Percentiles rank a stretch among this genome's conserved stretches.
These are phyloP conservation scores for Kurtzmaniella quercitrusa DNA, from an alignment of 1,139 yeast genomes.

Conservation along the genomic window DNA sequence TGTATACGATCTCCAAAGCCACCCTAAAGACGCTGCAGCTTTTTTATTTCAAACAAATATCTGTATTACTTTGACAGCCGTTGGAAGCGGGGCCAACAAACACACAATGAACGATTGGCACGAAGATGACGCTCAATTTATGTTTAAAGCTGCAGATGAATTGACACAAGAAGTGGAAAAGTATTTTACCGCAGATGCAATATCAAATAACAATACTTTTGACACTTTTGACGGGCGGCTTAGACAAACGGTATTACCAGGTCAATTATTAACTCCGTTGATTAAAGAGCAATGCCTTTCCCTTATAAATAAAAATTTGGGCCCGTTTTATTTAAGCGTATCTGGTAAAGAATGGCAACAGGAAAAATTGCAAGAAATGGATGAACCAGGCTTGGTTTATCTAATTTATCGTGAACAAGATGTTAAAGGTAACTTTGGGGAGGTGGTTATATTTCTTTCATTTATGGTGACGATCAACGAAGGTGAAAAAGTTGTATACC, in stretches of 20 bases:
- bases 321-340: conserved; percentile 18
- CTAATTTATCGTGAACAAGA: conserved; percentile 21
- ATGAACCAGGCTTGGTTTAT: conserved; percentile 40
- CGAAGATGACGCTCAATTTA: conserved; percentile 3
- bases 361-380: conserved; percentile 44
- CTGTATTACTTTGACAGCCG: too few species aligned
- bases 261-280: conserved; percentile 13
- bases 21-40: too few species aligned
- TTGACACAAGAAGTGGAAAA: neutral
- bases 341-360: conserved; percentile 43
- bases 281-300: conserved; percentile 13
- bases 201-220: neutral
- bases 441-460: conserved; percentile 36
- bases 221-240: neutral
- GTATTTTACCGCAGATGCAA: conserved; percentile 3
- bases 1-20: neutral
- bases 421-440: conserved; percentile 15
- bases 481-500: conserved; percentile 37
- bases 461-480: conserved; percentile 34
- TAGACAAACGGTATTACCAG: conserved; percentile 16
- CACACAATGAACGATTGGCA: conserved; percentile 3
- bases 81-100: too few species aligned
- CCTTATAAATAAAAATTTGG: conserved; percentile 28
- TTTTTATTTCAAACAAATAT: too few species aligned
- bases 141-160: conserved; percentile 5